phyloP scores from a whole-genome alignment of 805 yeast species.

The Hanseniaspora jakobsenii region DNA sequence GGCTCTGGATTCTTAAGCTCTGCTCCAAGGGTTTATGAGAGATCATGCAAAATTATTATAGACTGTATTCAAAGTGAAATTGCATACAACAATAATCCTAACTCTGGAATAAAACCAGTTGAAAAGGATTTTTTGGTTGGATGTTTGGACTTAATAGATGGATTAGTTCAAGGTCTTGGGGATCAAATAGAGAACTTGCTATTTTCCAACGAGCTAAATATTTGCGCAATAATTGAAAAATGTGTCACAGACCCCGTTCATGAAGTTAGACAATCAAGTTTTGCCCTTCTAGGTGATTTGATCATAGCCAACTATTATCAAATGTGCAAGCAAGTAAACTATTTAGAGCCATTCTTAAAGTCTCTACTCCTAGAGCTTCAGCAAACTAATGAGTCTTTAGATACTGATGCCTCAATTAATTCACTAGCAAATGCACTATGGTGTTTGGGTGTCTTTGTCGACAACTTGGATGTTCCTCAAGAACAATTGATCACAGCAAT shows the following conservation, averaged over 20 bases:
- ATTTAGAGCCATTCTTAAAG: slow-evolving; percentile 24
- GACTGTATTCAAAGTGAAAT: slow-evolving; percentile 57
- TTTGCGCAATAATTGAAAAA: slow-evolving; percentile 51
- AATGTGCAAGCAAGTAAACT: slow-evolving; percentile 30
- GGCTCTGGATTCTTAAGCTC: slow-evolving; percentile 79
- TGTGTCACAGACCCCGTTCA: slow-evolving; percentile 64
- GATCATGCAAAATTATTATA: slow-evolving; percentile 60
- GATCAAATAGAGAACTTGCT: slow-evolving; percentile 43
- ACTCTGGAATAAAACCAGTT: slow-evolving; percentile 39
- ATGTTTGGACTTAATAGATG: slow-evolving; percentile 80
- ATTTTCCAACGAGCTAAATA: slow-evolving; percentile 26
- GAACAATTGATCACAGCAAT: slow-evolving; percentile 21
- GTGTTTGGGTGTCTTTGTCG: slow-evolving; percentile 80
- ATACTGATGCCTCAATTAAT: slow-evolving; percentile 26
- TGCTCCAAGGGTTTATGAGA: slow-evolving; percentile 72
- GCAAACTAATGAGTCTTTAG: slow-evolving; percentile 25
- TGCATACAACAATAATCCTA: slow-evolving; percentile 52
- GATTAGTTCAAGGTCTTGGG: slow-evolving; percentile 80
- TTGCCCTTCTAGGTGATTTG: slow-evolving; percentile 83
- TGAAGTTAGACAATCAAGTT: slow-evolving; percentile 89
- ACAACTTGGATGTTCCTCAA: slow-evolving; percentile 34
- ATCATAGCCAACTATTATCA: slow-evolving; percentile 45
- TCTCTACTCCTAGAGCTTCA: slow-evolving; percentile 35
- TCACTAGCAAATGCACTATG: slow-evolving; percentile 63
- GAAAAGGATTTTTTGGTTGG: slow-evolving; percentile 87